Percentiles rank a stretch among this genome's conserved stretches.
Evolutionary conservation across 441 rosid genomes (phyloP).

Genomic region (Melianthus villosus): DNA sequence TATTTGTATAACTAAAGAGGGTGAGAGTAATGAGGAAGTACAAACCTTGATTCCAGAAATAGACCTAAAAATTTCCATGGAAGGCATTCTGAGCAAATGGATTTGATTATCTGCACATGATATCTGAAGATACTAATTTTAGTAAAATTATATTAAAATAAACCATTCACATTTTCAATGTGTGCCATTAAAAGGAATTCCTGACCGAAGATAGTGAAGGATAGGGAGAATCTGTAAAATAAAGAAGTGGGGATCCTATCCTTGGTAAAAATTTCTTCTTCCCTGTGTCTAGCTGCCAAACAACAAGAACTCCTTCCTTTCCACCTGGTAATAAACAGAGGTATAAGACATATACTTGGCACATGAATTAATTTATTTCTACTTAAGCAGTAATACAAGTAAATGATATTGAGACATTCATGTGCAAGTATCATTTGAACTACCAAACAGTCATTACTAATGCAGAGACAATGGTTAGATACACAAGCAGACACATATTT

Average conservation of each 20-base stretch:
- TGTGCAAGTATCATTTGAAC: no score
- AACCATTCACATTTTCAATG: slow-evolving; percentile 1
- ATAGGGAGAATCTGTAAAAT: slow-evolving; percentile 54
- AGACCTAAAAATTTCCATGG: slow-evolving; percentile 71
- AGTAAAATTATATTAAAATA: slow-evolving; percentile 9
- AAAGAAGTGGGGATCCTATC: slow-evolving; percentile 76
- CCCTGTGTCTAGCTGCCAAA: slow-evolving; percentile 94
- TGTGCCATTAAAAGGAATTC: slow-evolving; percentile 3
- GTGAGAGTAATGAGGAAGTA: no score
- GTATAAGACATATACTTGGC: not conserved
- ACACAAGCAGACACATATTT: no score
- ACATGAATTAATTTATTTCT: not conserved
- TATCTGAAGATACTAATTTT: slow-evolving; percentile 32
- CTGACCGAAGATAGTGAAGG: slow-evolving; percentile 84
- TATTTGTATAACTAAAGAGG: no score
- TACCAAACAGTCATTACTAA: no score
- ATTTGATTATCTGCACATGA: slow-evolving; percentile 96
- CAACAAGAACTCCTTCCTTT: slow-evolving; percentile 95
- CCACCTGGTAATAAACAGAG: slow-evolving; percentile 40
- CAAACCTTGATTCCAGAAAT: slow-evolving; percentile 89
- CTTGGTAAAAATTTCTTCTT: slow-evolving; percentile 90
- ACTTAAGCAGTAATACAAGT: not conserved
- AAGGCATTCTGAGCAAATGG: slow-evolving; percentile 78
- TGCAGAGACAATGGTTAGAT: no score
- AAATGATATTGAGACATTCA: no score